Evolutionary conservation across 345 rosid species (phyloP).

Genomic region (Salix dunnii): DNA sequence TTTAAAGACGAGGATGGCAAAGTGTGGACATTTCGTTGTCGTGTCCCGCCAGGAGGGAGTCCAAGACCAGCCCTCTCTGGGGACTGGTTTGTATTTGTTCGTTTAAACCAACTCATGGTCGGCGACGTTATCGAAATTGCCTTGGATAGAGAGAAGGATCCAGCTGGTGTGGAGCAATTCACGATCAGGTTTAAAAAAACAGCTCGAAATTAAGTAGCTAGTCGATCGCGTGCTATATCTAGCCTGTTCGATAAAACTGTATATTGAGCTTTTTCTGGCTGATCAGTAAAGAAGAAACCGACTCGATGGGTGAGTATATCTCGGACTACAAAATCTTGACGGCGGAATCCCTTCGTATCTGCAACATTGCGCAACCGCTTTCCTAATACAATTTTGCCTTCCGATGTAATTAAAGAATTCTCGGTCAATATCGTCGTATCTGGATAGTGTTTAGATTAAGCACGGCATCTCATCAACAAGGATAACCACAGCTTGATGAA

Average conservation of each 20-base stretch:
- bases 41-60: not conserved
- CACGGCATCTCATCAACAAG: too few species aligned
- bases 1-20: not conserved
- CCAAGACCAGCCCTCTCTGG: not conserved
- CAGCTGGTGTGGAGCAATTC: not conserved
- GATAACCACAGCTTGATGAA: too few species aligned
- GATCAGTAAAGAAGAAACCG: not conserved
- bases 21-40: not conserved
- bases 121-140: not conserved
- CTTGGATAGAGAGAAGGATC: not conserved
- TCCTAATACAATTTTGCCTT: not conserved
- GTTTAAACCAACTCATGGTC: not conserved
- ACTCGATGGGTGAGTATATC: not conserved
- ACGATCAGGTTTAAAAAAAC: not conserved
- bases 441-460: not conserved
- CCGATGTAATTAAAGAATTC: not conserved
- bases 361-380: not conserved
- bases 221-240: not conserved
- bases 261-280: not conserved
- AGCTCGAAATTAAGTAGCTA: not conserved
- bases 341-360: not conserved
- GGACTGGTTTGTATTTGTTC: not conserved
- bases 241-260: not conserved
- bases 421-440: not conserved
- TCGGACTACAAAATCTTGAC: not conserved